Evolutionary conservation across 2,329 filamentous ascomycete genomes (phyloP).

Genomic region (Aurifilum marmelostoma): DNA sequence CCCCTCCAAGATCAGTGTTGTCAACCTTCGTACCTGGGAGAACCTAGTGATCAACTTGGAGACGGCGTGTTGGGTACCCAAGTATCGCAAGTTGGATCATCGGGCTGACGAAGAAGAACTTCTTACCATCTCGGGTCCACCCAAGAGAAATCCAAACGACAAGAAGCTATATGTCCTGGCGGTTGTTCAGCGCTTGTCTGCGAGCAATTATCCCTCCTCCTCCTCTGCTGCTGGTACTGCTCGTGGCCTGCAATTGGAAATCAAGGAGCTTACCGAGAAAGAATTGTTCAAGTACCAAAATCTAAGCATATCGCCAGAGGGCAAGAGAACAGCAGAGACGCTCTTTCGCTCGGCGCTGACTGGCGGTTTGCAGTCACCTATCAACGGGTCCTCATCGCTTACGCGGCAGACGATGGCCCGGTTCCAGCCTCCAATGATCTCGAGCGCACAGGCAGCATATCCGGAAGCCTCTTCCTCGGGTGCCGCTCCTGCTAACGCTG

Average conservation of each 20-base stretch:
- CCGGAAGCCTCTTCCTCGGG: background rate
- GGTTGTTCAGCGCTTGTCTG: slow-evolving; percentile 15
- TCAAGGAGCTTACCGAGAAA: slow-evolving; percentile 21
- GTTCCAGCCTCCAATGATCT: background rate
- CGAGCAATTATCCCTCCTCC: background rate
- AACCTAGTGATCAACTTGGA: slow-evolving; percentile 9
- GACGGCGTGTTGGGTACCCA: slow-evolving; percentile 24
- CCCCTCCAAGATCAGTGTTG: slow-evolving; percentile 2
- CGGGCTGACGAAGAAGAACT: slow-evolving; percentile 17
- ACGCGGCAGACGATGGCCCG: background rate
- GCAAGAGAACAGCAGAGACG: background rate
- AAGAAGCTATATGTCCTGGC: slow-evolving; percentile 19
- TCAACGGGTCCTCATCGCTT: background rate
- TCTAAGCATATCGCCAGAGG: slow-evolving; percentile 13
- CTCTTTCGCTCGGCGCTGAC: slow-evolving; percentile 9
- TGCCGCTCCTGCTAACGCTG: background rate
- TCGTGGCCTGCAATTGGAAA: background rate
- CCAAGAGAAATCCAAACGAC: slow-evolving; percentile 5
- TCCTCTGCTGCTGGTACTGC: background rate
- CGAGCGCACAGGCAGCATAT: background rate
- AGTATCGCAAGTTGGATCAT: slow-evolving; percentile 23
- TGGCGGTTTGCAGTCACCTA: background rate
- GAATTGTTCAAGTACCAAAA: slow-evolving; percentile 22
- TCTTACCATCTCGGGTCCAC: slow-evolving; percentile 22
- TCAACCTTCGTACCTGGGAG: slow-evolving; percentile 24